phyloP scores from a whole-genome alignment of 805 yeast species.

The Grigorovia humatica region DNA sequence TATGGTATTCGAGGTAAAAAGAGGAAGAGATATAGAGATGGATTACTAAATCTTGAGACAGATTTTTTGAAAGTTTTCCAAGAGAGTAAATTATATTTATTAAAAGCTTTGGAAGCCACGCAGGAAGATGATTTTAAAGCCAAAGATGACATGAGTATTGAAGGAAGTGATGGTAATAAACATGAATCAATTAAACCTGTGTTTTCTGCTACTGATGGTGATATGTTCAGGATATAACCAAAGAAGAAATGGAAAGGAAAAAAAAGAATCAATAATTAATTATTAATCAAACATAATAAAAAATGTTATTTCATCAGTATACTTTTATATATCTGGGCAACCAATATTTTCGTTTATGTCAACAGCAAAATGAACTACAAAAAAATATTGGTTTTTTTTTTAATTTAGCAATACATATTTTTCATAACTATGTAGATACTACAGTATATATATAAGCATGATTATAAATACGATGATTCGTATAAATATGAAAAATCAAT shows the following conservation, averaged over 20 bases:
- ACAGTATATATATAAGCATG: background rate
- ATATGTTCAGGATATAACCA: background rate
- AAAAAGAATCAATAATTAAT: background rate
- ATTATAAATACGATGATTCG: no score
- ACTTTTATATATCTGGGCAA: no score
- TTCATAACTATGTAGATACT: background rate
- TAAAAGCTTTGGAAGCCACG: background rate
- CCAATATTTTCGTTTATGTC: no score
- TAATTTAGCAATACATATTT: background rate
- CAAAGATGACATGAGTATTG: no score
- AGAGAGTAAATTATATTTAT: constrained; percentile 16
- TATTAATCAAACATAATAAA: no score
- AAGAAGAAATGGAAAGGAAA: no score
- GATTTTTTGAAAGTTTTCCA: constrained; percentile 20
- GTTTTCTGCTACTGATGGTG: background rate
- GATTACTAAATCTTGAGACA: constrained; percentile 27
- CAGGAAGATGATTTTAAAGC: background rate
- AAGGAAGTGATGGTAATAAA: background rate
- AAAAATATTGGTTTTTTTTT: no score
- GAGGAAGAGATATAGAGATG: constrained; percentile 25
- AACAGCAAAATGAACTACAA: no score
- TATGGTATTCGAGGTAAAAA: constrained; percentile 30
- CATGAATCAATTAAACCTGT: background rate
- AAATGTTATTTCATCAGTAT: no score
- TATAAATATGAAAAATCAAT: no score